Base-by-base conservation (phyloP, 1,284 basidiomycete species). In the Papiliotrema terrestris region DNA sequence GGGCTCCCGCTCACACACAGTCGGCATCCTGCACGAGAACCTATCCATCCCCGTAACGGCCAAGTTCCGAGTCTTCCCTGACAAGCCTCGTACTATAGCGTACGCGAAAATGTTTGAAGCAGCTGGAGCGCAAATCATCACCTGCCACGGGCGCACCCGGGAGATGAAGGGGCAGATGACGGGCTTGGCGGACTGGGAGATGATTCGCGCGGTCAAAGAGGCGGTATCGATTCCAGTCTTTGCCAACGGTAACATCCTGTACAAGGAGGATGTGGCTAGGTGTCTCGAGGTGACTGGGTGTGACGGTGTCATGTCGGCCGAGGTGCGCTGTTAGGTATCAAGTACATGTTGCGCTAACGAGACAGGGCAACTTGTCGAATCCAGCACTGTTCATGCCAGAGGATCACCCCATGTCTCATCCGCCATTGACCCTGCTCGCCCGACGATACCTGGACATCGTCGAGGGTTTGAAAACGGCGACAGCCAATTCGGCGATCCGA, bases 241-340 rank as follows among this genome's bases (percentile, higher is more conserved):
- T 69, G 94, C 95, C 0, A 98, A 98, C 72, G 95, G 95, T n/a
- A 98, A 98, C 72, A 84, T 98, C 49, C 83, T 98, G 11, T 92
- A 74, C 73, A 82, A 87, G 45, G 82, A 85, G 23, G 93, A 98
- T 72, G 84, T 94, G 49, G 80, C 83, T 43, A 79, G 80, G 6
- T 95, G 92, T 70, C 76, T 98, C 23, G 80, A 82, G 15, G 81
- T 83, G 36, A 98, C 95, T 0, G 88, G 91, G 2, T 88, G 85
- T 3, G 91, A 97, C 66, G 95, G 86, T 0, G 85, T 98, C 60
- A 97, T 98, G 94, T 87, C 85, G 51, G 95, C 95, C 0, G 95
- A 98, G 68, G 74, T 74, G 57, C 56, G 72, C 49, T 23, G 6
- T 15, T 9, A 23, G 37, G 14, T 36, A 25, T 5, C 15, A 14